Evolutionary conservation across 306 rosid genomes (phyloP).

Genomic region (Psophocarpus tetragonolobus): DNA sequence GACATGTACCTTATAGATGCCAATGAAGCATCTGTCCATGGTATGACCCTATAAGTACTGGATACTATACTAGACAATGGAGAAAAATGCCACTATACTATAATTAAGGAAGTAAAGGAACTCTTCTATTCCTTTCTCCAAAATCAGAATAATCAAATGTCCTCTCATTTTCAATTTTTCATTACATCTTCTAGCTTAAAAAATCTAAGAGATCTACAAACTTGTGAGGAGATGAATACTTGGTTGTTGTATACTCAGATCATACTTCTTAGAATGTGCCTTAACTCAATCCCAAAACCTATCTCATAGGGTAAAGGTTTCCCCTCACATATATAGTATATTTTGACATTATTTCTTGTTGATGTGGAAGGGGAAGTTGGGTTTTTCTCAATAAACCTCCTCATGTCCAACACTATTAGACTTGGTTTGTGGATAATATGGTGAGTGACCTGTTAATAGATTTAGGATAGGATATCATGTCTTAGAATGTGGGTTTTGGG

Average conservation of each 20-base stretch:
- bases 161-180: slow-evolving; percentile 2
- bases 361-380: too few relatives aligned
- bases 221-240: slow-evolving; percentile 6
- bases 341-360: too few relatives aligned
- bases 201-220: background rate
- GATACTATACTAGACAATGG: background rate
- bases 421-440: too few relatives aligned
- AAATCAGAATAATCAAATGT: background rate
- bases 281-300: too few relatives aligned
- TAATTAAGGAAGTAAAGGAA: background rate
- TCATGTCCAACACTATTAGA: too few relatives aligned
- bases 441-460: too few relatives aligned
- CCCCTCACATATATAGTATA: too few relatives aligned
- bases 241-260: background rate
- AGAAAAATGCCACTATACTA: background rate
- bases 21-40: background rate
- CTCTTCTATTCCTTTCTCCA: background rate
- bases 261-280: too few relatives aligned
- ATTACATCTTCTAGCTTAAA: background rate
- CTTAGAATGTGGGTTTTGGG: too few relatives aligned
- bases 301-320: too few relatives aligned
- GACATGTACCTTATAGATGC: background rate
- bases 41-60: background rate
- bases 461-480: too few relatives aligned
- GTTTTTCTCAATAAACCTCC: too few relatives aligned